phyloP scores from a whole-genome alignment of 2,329 filamentous ascomycete species.

The Colletotrichum tofieldiae region DNA sequence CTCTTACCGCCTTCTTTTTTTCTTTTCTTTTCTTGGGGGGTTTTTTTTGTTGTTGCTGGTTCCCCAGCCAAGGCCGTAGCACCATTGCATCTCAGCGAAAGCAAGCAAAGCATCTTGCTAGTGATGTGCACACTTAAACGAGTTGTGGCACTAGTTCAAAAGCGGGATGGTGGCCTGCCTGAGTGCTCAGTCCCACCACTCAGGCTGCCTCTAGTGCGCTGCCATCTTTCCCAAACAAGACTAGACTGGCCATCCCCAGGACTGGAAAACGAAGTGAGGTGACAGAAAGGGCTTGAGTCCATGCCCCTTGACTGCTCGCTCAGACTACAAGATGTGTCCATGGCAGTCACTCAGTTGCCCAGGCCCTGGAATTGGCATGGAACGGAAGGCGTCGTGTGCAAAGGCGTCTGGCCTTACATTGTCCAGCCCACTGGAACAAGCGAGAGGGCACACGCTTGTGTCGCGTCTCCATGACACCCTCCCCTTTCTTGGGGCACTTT shows the following conservation, averaged over 20 bases:
- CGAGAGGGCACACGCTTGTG: background rate
- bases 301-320: slow-evolving; percentile 29
- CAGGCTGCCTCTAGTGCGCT: slow-evolving; percentile 3
- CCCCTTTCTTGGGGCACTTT: background rate
- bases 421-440: background rate
- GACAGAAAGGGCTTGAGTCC: slow-evolving; percentile 21
- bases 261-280: slow-evolving; percentile 30
- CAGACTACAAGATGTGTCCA: slow-evolving; percentile 22
- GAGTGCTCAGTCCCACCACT: slow-evolving; percentile 30
- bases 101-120: background rate
- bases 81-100: background rate
- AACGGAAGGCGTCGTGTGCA: background rate
- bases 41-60: background rate
- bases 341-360: slow-evolving; percentile 16
- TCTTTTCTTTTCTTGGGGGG: background rate
- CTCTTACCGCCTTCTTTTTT: slow-evolving; percentile 4
- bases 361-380: slow-evolving; percentile 3
- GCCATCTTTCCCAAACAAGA: slow-evolving; percentile 5
- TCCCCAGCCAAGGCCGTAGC: slow-evolving; percentile 22
- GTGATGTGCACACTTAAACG: background rate
- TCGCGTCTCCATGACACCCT: slow-evolving; percentile 18
- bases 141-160: background rate
- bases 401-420: background rate
- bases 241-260: slow-evolving; percentile 4
- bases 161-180: background rate